Base-by-base conservation (phyloP, 2,329 filamentous ascomycete genomes). In the Verticillium albo-atrum region DNA sequence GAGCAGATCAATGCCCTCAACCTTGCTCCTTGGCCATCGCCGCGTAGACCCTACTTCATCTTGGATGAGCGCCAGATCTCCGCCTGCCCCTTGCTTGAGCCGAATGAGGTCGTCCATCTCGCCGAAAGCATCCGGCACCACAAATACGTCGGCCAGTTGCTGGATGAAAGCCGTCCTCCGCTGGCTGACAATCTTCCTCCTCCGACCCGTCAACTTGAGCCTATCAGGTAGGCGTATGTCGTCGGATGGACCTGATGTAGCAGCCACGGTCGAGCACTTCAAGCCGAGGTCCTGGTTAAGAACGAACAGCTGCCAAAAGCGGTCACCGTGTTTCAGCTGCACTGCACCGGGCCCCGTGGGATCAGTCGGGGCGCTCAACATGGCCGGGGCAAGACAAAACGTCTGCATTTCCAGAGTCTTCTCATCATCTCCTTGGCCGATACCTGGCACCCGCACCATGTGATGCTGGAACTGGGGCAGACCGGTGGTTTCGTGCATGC, bases 381-480 rank as follows among this genome's bases (percentile, higher is more conserved):
- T 47, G 25, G 61, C 61, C 23, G 61, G 55, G 15, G 56, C 56
- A 32, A 60, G 57, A 20, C 59, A 60, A 6, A 64, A 9, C 14
- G 57, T 57, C 15, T 63, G 62, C 20, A 61, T 54, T 47, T 55
- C 58, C 6, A 47, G 35, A 14, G 20, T 26, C 6, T 54, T 54
- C 23, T 32, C 54, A 14, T 51, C 28, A 17, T n/a, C 27, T 25
- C 34, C 30, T 14, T 27, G 26, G 23, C 53, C 12, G 15, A 30
- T 6, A 17, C 20, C 30, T 25, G 30, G 28, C 12, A 63, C 26
- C 23, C 35, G 56, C 35, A 64, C 47, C 20, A 72, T 67, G 35
- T 77, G 71, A 7, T 75, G 71, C 58, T 78, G 72, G 67, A 74
- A 77, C 20, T 73, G 69, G 6, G 75, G 73, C 32, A 74, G 65